Percentiles rank a stretch among this genome's conserved stretches.
Evolutionary conservation across 305 asterid species (phyloP).

Genomic region (Plantago rigida): DNA sequence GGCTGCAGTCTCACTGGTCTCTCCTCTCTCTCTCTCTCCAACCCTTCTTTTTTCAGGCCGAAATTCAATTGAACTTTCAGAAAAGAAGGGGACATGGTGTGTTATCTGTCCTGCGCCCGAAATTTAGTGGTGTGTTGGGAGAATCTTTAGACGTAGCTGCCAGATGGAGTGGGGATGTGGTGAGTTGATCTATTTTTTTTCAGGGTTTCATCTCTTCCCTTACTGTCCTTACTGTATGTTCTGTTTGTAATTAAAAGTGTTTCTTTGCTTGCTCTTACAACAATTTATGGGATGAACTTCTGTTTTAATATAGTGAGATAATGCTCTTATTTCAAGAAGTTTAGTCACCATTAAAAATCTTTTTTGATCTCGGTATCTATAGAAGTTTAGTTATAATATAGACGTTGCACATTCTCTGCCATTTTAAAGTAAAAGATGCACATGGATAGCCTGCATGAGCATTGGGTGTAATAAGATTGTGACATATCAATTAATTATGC

Average conservation of each 20-base stretch:
- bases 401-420: too few relatives aligned
- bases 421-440: too few relatives aligned
- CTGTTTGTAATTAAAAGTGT: slow-evolving; percentile 3
- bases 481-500: too few relatives aligned
- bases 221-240: slow-evolving; percentile 4
- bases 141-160: slow-evolving; percentile 99
- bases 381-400: too few relatives aligned
- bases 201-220: neutral
- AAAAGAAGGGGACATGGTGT: slow-evolving; percentile 96
- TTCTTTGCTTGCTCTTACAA: neutral
- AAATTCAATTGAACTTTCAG: slow-evolving; percentile 87
- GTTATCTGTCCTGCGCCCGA: slow-evolving; percentile 82
- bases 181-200: slow-evolving; percentile 35
- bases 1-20: neutral
- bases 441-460: too few relatives aligned
- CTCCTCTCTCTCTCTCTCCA: neutral
- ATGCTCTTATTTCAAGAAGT: neutral
- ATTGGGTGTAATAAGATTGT: too few relatives aligned
- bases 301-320: too few relatives aligned
- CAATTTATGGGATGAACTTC: neutral
- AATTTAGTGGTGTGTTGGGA: slow-evolving; percentile 95
- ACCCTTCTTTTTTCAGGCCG: slow-evolving; percentile 54
- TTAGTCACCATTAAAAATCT: neutral
- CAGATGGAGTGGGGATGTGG: slow-evolving; percentile 99
- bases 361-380: too few relatives aligned